phyloP scores from a whole-genome alignment of 345 rosid species.

The Odontarrhena argentea region DNA sequence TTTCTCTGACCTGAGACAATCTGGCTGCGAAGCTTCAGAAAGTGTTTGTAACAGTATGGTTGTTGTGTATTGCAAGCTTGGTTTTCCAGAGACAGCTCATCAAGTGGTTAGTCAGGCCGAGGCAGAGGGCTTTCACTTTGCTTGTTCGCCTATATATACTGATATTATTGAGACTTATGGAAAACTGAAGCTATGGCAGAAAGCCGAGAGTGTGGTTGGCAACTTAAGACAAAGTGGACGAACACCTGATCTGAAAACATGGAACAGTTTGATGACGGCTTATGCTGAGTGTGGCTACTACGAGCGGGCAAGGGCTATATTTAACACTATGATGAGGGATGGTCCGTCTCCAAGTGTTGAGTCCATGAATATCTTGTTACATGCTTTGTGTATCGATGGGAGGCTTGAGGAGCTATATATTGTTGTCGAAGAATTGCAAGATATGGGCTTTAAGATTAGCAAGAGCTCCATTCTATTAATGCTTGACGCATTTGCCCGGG shows the following conservation, averaged over 20 bases:
- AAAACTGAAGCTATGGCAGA: slow-evolving; percentile 72
- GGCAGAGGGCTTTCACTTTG: slow-evolving; percentile 52
- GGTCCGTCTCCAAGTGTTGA: slow-evolving; percentile 94
- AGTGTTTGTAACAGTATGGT: slow-evolving; percentile 58
- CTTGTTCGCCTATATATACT: slow-evolving; percentile 51
- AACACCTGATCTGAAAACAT: slow-evolving; percentile 66
- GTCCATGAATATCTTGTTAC: slow-evolving; percentile 81
- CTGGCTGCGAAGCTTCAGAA: slow-evolving; percentile 59
- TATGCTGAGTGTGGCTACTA: slow-evolving; percentile 91
- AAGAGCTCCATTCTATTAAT: slow-evolving; percentile 86
- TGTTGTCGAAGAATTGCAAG: slow-evolving; percentile 90
- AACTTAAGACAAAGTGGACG: slow-evolving; percentile 58
- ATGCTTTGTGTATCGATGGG: slow-evolving; percentile 71
- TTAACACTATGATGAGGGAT: slow-evolving; percentile 88
- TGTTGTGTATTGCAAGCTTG: slow-evolving; percentile 64
- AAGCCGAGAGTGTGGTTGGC: slow-evolving; percentile 87
- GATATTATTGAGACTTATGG: slow-evolving; percentile 77
- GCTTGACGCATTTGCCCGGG: slow-evolving; percentile 84
- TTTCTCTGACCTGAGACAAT: slow-evolving; percentile 78
- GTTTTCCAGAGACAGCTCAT: slow-evolving; percentile 88
- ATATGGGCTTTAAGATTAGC: slow-evolving; percentile 89
- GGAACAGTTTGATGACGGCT: slow-evolving; percentile 86
- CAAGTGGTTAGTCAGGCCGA: slow-evolving; percentile 61
- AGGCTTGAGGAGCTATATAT: slow-evolving; percentile 86
- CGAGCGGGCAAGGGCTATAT: slow-evolving; percentile 89